These are phyloP conservation scores for Lodderomyces elongisporus DNA, from an alignment of 1,139 yeast species.

Conservation along the genomic window DNA sequence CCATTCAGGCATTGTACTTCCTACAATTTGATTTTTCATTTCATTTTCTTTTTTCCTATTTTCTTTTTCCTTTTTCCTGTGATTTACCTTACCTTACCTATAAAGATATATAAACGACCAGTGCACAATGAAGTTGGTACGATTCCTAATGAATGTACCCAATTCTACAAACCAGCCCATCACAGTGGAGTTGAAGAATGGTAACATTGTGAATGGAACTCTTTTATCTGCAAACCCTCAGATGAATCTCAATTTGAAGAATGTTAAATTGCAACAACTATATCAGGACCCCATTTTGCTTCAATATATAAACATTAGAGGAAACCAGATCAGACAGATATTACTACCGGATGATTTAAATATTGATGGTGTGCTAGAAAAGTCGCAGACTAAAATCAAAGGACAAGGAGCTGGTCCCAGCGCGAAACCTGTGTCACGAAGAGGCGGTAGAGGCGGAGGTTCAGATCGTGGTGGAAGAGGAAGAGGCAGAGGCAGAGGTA, in stretches of 20 bases:
- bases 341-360: slow-evolving; percentile 86
- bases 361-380: slow-evolving; percentile 64
- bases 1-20: too few relatives aligned
- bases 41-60: too few relatives aligned
- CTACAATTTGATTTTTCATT: too few relatives aligned
- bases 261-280: slow-evolving; percentile 70
- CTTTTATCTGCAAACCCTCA: slow-evolving; percentile 81
- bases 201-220: slow-evolving; percentile 45
- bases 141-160: slow-evolving; percentile 78
- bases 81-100: too few relatives aligned
- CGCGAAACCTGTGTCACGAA: slow-evolving; percentile 15
- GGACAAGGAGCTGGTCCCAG: slow-evolving; percentile 41
- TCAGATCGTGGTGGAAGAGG: slow-evolving; percentile 6
- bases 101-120: too few relatives aligned
- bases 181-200: slow-evolving; percentile 89
- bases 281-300: slow-evolving; percentile 69
- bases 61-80: too few relatives aligned
- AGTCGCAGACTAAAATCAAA: slow-evolving; percentile 32
- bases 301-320: slow-evolving; percentile 82
- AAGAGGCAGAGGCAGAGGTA: slow-evolving; percentile 2
- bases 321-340: slow-evolving; percentile 83
- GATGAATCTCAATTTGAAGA: slow-evolving; percentile 85
- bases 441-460: slow-evolving; percentile 20
- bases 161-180: slow-evolving; percentile 71
- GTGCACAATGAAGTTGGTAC: slow-evolving; percentile 43